Conservation (phyloP, 1,284 basidiomycete genomes). For the Coniophora puteana region DNA sequence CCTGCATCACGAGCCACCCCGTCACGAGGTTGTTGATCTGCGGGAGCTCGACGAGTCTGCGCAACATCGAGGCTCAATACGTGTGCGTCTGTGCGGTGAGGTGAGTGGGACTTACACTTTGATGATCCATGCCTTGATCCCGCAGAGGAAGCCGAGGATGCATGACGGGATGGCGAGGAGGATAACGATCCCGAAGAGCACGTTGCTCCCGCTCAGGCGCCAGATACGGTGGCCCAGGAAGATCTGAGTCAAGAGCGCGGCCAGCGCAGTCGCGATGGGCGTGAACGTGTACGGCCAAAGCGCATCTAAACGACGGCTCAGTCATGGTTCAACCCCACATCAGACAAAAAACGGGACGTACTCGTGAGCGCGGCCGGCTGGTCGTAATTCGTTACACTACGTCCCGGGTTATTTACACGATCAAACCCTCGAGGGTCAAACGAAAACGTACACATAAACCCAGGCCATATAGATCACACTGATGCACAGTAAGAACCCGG, state of each 20-base stretch:
- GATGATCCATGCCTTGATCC: slow-evolving; percentile 35
- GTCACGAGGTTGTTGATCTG: slow-evolving; percentile 25
- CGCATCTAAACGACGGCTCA: slow-evolving; percentile 24
- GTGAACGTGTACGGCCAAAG: slow-evolving; percentile 44
- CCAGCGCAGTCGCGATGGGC: slow-evolving; percentile 37
- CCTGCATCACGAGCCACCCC: slow-evolving; percentile 39
- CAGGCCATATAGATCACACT: slow-evolving; percentile 39
- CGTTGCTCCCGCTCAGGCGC: slow-evolving; percentile 31
- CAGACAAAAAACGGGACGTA: slow-evolving; percentile 16
- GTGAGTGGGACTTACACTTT: slow-evolving; percentile 25
- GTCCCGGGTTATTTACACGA: neutral
- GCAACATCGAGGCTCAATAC: slow-evolving; percentile 20
- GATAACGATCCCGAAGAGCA: slow-evolving; percentile 30
- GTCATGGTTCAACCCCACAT: no score
- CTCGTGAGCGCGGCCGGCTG: slow-evolving; percentile 33
- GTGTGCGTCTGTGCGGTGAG: slow-evolving; percentile 1
- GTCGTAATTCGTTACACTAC: slow-evolving; percentile 38
- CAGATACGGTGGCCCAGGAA: slow-evolving; percentile 37
- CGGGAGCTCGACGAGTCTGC: slow-evolving; percentile 18
- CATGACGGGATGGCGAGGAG: slow-evolving; percentile 32
- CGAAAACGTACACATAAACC: slow-evolving; percentile 32
- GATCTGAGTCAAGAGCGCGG: slow-evolving; percentile 39
- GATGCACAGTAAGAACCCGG: neutral
- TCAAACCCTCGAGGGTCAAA: neutral
- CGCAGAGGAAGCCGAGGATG: slow-evolving; percentile 33